Conservation (phyloP, 2,329 filamentous ascomycete genomes). For the Tothia fuscella region DNA sequence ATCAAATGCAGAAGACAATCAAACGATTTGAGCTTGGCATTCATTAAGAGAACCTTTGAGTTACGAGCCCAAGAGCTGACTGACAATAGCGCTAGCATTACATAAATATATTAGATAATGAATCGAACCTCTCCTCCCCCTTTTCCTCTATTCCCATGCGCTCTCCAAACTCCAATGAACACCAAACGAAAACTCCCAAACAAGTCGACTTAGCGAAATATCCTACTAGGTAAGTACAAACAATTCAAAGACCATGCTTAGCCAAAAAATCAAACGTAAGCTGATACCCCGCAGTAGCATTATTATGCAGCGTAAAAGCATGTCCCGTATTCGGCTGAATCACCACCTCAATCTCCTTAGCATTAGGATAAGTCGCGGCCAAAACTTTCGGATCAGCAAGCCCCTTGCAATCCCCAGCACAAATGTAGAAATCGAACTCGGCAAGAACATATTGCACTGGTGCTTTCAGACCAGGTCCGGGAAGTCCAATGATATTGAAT, state of each 20-base stretch:
- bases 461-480: conserved; percentile 19
- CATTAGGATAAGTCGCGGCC: conserved; percentile 19
- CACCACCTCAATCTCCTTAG: conserved; percentile 18
- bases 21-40: too few relatives aligned
- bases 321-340: conserved; percentile 28
- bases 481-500: conserved; percentile 14
- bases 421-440: conserved; percentile 18
- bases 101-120: too few relatives aligned
- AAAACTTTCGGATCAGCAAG: conserved; percentile 14
- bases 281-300: conserved; percentile 20
- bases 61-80: too few relatives aligned
- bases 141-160: too few relatives aligned
- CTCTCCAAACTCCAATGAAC: too few relatives aligned
- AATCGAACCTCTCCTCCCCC: too few relatives aligned
- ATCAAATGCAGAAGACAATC: too few relatives aligned
- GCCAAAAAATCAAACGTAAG: conserved; percentile 10
- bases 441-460: conserved; percentile 24
- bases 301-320: conserved; percentile 24
- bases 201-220: too few relatives aligned
- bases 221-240: too few relatives aligned
- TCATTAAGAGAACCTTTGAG: too few relatives aligned
- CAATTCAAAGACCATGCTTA: conserved; percentile 3
- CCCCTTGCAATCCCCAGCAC: conserved; percentile 26
- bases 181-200: too few relatives aligned
- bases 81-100: too few relatives aligned